Evolutionary conservation across 2,329 filamentous ascomycete species (phyloP), one percentile per base, ranked within the genome.

Genomic region (Aspergillus pseudoviridinutans): DNA sequence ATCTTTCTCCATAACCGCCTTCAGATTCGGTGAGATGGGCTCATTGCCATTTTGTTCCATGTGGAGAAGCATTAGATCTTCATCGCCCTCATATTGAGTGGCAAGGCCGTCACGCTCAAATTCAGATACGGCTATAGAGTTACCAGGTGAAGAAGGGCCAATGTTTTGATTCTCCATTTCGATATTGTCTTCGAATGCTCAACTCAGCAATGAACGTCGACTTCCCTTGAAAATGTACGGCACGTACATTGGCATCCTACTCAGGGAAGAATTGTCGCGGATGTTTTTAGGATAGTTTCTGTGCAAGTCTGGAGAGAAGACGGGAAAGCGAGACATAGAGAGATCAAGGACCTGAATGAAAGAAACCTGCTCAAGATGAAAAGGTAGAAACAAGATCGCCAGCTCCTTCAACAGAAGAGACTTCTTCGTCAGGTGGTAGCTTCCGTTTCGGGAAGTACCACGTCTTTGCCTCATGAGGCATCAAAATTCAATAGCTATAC

Each of bases 11-110:
- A 63, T 57, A 1, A 63, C 50, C 25, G 53, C 54, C 28, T 59
- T 56, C 20, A 63, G 58, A 14, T 44, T 54, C 14, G 64, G 64
- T 0, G 64, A 64, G 25, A 57, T 46, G 17, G 55, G 53, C 4
- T 62, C 57, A 22, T 63, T 57, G 29, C 53, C 56, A n/a, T 50
- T 49, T 17, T 61, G 56, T 38, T 58, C 60, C 54, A 66, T 60
- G 25, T 57, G 61, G 9, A 67, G 41, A 17, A 67, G 54, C 20
- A 66, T 32, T 17, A 66, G 27, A 20, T 67, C 64, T n/a, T 64
- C 63, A 24, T 60, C 62, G 20, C 59, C 51, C 14, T 61, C 60
- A 42, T 59, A 61, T 24, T 46, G 27, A 7, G 44, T 24, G 6
- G 22, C 38, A 29, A 32, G 35, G 14, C 25, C 20, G 38, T 49